Evolutionary conservation across 148 eudicot species (phyloP).

Genomic region (Vaccinium macrocarpon): DNA sequence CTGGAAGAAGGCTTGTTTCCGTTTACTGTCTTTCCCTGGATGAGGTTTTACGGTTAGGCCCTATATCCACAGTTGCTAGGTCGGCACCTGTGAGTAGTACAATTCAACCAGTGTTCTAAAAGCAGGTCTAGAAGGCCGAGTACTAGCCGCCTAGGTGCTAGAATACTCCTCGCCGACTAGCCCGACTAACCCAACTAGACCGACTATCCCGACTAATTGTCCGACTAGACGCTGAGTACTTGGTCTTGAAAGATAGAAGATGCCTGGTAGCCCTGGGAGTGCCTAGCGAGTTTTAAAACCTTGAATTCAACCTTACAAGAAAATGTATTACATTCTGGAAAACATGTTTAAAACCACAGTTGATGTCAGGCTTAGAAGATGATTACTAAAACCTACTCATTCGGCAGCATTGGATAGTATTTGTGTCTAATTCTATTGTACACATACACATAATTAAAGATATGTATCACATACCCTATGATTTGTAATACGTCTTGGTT

Average conservation of each 20-base stretch:
- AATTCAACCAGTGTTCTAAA: neutral
- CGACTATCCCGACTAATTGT: too few relatives aligned
- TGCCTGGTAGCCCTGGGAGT: too few relatives aligned
- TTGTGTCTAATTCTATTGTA: neutral
- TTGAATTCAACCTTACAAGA: too few relatives aligned
- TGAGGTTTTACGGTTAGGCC: neutral
- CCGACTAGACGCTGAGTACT: too few relatives aligned
- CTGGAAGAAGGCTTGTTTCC: neutral
- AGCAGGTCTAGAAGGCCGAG: too few relatives aligned
- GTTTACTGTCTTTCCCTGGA: neutral
- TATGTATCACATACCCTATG: neutral
- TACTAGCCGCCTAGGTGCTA: too few relatives aligned
- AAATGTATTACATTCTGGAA: neutral
- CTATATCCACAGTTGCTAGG: neutral
- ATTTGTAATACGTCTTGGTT: neutral
- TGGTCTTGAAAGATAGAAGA: too few relatives aligned
- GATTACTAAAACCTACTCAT: neutral
- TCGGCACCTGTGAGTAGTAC: neutral
- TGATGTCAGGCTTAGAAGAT: neutral
- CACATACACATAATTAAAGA: neutral
- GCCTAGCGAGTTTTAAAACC: too few relatives aligned
- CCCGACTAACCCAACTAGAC: too few relatives aligned
- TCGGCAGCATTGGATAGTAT: neutral
- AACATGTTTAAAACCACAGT: neutral
- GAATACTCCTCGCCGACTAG: too few relatives aligned